Evolutionary conservation across 352 stramenopile species (phyloP).

Genomic region (Globisporangium canariense): DNA sequence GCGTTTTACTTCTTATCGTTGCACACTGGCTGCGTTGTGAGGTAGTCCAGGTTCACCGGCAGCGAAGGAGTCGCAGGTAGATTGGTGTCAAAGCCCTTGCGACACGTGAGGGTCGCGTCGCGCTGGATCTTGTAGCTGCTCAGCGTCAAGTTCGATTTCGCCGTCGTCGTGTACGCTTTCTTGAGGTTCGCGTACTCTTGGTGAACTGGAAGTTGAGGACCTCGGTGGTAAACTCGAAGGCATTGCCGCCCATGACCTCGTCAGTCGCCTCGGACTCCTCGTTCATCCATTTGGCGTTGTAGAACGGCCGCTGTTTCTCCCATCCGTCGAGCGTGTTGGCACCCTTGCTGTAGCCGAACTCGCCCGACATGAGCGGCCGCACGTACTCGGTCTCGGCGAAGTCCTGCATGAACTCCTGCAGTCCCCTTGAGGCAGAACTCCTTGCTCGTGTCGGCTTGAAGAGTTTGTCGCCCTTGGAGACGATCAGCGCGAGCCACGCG

Average conservation of each 20-base stretch:
- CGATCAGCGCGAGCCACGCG: constrained; percentile 21
- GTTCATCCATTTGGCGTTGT: constrained; percentile 77
- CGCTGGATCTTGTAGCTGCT: not conserved
- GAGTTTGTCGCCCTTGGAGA: constrained; percentile 61
- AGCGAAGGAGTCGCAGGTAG: constrained; percentile 19
- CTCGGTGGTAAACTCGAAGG: constrained; percentile 73
- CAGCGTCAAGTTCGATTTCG: constrained; percentile 36
- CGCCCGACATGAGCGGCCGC: constrained; percentile 64
- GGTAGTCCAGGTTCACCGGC: constrained; percentile 35
- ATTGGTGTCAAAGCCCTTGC: not conserved
- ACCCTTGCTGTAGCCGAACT: constrained; percentile 73
- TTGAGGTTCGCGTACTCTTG: constrained; percentile 55
- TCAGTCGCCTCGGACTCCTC: constrained; percentile 57
- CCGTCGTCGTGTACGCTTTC: constrained; percentile 60
- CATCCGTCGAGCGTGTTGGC: constrained; percentile 61
- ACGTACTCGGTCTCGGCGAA: constrained; percentile 44
- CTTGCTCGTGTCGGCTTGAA: constrained; percentile 51
- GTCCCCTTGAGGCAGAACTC: constrained; percentile 65
- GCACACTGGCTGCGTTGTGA: constrained; percentile 46
- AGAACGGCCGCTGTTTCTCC: constrained; percentile 61
- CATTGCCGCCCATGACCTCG: constrained; percentile 64
- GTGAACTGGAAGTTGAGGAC: constrained; percentile 39
- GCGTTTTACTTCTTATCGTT: constrained; percentile 47
- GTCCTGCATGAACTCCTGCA: constrained; percentile 61
- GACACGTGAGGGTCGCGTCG: not conserved